These are phyloP conservation scores for Eucalyptus victrix DNA, from an alignment of 345 rosid genomes.

Conservation along the genomic window DNA sequence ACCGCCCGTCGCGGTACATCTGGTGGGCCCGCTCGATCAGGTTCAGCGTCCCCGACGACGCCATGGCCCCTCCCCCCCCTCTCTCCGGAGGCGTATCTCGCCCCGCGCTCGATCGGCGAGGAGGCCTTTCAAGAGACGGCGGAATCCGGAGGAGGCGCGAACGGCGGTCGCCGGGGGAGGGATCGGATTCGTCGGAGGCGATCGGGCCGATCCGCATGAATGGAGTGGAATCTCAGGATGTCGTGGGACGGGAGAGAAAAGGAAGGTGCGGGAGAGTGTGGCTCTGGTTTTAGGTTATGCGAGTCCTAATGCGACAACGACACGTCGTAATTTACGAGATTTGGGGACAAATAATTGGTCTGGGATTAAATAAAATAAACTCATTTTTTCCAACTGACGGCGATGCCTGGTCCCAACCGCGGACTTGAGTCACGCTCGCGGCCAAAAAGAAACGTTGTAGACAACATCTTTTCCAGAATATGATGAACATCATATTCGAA, in stretches of 20 bases:
- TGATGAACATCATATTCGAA: neutral
- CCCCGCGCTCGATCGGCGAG: neutral
- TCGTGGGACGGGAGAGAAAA: neutral
- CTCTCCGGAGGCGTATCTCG: neutral
- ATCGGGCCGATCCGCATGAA: neutral
- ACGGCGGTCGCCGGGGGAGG: neutral
- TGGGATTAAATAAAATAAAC: neutral
- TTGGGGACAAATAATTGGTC: neutral
- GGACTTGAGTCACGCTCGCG: neutral
- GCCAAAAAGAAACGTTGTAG: neutral
- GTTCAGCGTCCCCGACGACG: conserved; percentile 33
- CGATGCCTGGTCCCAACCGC: neutral
- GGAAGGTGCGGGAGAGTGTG: neutral
- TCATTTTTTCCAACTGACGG: neutral
- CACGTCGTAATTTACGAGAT: neutral
- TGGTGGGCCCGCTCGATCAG: conserved; percentile 86
- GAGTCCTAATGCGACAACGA: neutral
- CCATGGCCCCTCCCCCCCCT: conserved; percentile 3
- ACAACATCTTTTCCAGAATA: neutral
- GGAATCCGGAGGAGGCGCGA: neutral
- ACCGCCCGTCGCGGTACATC: conserved; percentile 69
- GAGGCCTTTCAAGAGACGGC: neutral
- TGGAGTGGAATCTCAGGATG: neutral
- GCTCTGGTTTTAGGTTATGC: neutral
- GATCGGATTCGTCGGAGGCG: neutral